Evolutionary conservation across 2,329 filamentous ascomycete genomes (phyloP).

Genomic region (Alternaria postmessia): DNA sequence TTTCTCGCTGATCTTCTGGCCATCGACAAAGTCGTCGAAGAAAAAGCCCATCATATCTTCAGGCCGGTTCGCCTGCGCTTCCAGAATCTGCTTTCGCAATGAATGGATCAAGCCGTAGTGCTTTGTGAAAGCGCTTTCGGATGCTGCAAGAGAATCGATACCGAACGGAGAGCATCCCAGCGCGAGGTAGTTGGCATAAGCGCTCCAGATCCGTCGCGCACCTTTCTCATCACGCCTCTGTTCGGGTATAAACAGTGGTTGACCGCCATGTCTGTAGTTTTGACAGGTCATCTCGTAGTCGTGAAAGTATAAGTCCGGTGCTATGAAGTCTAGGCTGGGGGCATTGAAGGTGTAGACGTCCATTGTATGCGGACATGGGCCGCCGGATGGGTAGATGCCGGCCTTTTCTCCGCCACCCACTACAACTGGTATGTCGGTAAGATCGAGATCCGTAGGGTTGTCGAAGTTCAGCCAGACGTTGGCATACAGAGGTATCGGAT

Average conservation of each 20-base stretch:
- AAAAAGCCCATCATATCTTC: constrained; percentile 48
- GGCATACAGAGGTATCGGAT: constrained; percentile 52
- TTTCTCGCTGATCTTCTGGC: constrained; percentile 27
- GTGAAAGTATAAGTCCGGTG: constrained; percentile 58
- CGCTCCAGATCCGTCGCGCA: constrained; percentile 16
- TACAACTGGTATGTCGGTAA: constrained; percentile 39
- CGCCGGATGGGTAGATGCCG: constrained; percentile 57
- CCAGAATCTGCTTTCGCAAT: constrained; percentile 42
- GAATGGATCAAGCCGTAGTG: constrained; percentile 49
- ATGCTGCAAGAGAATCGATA: constrained; percentile 50
- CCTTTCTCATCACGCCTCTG: constrained; percentile 56
- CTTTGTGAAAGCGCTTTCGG: constrained; percentile 39
- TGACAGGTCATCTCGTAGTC: constrained; percentile 54
- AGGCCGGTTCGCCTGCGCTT: constrained; percentile 46
- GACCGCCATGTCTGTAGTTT: constrained; percentile 52
- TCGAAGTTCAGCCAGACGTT: constrained; percentile 57
- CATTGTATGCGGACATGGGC: constrained; percentile 50
- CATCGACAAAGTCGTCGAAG: constrained; percentile 45
- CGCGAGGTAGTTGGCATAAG: constrained; percentile 9
- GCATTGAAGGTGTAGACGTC: constrained; percentile 55
- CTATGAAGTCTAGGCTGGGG: constrained; percentile 54
- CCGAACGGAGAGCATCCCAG: constrained; percentile 23
- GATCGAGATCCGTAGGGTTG: constrained; percentile 38
- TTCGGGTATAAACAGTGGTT: constrained; percentile 60
- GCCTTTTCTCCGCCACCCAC: constrained; percentile 52